Percentiles rank a stretch among this genome's conserved stretches.
phyloP scores from a whole-genome alignment of 208 protist species.

The Leishmania aethiopica region DNA sequence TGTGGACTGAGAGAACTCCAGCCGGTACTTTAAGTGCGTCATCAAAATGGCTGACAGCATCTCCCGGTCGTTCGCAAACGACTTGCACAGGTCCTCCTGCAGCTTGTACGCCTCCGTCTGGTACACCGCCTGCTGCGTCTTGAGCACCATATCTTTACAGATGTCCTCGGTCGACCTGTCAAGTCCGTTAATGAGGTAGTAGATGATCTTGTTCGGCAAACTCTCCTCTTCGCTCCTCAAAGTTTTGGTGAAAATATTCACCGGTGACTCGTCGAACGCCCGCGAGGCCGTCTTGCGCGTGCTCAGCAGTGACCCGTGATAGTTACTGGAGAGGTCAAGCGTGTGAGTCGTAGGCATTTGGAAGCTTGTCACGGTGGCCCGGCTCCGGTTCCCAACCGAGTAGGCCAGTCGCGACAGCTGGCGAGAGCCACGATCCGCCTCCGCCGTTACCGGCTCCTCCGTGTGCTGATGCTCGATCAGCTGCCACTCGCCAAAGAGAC shows the following conservation, averaged over 20 bases:
- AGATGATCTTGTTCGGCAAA: conserved; percentile 59
- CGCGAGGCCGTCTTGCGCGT: conserved; percentile 19
- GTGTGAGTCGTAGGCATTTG: conserved; percentile 24
- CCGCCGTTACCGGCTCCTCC: conserved; percentile 58
- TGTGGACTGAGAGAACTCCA: conserved; percentile 25
- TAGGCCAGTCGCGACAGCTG: conserved; percentile 25
- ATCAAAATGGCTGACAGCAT: conserved; percentile 51
- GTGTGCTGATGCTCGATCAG: conserved; percentile 72
- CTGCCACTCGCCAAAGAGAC: conserved; percentile 47
- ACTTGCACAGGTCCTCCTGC: conserved; percentile 64
- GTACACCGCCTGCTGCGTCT: conserved; percentile 47
- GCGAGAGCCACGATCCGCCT: conserved; percentile 28
- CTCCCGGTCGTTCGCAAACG: conserved; percentile 44
- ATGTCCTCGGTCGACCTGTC: conserved; percentile 46
- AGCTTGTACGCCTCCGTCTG: conserved; percentile 66
- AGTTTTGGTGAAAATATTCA: conserved; percentile 43
- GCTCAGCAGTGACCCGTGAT: conserved; percentile 23
- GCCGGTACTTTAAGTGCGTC: conserved; percentile 42
- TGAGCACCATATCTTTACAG: conserved; percentile 37
- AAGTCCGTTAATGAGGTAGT: conserved; percentile 66
- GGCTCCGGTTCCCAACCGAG: conserved; percentile 33
- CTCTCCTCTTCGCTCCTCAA: conserved; percentile 45
- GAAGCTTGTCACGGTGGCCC: conserved; percentile 29
- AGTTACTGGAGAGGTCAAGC: conserved; percentile 38
- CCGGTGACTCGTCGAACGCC: conserved; percentile 19